A percentile compares a stretch with the other conserved stretches of the same genome.
phyloP scores from a whole-genome alignment of 2,329 filamentous ascomycete species.

The Colletotrichum sp. region DNA sequence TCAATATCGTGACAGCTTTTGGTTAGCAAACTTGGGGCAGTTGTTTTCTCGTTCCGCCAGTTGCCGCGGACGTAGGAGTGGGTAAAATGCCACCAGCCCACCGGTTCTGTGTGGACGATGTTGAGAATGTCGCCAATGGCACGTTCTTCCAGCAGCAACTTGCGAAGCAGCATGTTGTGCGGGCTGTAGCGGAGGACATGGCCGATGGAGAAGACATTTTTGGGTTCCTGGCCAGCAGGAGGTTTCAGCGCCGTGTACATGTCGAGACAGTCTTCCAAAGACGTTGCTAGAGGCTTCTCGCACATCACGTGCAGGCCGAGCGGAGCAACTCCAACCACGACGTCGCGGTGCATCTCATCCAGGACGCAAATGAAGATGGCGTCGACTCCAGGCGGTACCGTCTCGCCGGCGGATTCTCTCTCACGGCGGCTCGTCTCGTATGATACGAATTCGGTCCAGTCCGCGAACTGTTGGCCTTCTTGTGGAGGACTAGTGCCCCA shows the following conservation, averaged over 20 bases:
- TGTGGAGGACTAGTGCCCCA: conserved; percentile 61
- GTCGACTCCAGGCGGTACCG: conserved; percentile 61
- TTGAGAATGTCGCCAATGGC: conserved; percentile 86
- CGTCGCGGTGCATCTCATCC: conserved; percentile 87
- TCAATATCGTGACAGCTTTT: conserved; percentile 98
- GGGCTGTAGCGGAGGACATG: conserved; percentile 94
- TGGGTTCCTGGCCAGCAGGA: conserved; percentile 9
- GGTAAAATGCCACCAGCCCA: conserved; percentile 95
- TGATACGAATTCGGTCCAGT: conserved; percentile 77
- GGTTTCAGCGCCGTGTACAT: conserved; percentile 68
- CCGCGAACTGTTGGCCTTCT: conserved; percentile 71
- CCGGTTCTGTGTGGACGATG: conserved; percentile 89
- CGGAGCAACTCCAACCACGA: conserved; percentile 75
- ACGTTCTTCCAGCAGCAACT: conserved; percentile 75
- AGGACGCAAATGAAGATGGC: conserved; percentile 72
- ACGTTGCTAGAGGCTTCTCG: conserved; percentile 91
- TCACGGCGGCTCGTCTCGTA: conserved; percentile 72
- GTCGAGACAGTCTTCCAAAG: conserved; percentile 75
- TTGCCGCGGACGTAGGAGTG: conserved; percentile 93
- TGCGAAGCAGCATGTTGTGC: conserved; percentile 85
- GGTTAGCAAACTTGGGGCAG: conserved; percentile 84
- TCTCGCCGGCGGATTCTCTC: conserved; percentile 53
- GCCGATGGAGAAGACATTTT: conserved; percentile 81
- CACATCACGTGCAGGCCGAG: conserved; percentile 84
- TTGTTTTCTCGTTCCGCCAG: conserved; percentile 82